Evolutionary conservation across 495 filamentous ascomycete species (phyloP).

Genomic region (Neurospora sp.): DNA sequence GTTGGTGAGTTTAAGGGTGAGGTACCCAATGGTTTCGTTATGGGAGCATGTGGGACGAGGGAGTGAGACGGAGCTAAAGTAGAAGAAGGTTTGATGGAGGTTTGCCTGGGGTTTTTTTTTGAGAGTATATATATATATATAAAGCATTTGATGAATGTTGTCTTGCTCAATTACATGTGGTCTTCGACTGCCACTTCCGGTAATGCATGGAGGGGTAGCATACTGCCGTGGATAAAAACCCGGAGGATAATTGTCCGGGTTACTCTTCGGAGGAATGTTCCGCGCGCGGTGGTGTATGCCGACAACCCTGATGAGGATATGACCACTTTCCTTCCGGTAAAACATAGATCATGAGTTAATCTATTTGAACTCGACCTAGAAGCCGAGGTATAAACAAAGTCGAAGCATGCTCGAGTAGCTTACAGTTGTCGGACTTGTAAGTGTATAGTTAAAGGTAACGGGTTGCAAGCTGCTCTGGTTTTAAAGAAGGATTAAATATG

Average conservation of each 20-base stretch:
- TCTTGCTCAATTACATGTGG: background rate
- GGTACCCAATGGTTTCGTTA: background rate
- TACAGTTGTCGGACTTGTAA: background rate
- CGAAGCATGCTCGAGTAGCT: background rate
- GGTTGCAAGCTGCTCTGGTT: background rate
- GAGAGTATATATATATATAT: background rate
- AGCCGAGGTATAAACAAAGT: background rate
- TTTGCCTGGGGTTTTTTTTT: background rate
- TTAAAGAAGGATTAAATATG: background rate
- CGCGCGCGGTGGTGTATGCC: background rate
- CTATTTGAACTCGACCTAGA: fast-evolving
- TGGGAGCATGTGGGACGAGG: background rate
- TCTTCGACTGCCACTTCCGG: background rate
- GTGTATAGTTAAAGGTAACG: background rate
- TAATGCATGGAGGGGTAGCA: background rate
- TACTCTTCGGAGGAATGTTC: background rate
- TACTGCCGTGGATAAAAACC: background rate
- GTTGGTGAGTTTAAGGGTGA: background rate
- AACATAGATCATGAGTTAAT: background rate
- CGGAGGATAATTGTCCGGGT: background rate
- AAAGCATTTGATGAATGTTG: background rate
- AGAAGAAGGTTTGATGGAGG: background rate
- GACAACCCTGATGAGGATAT: background rate
- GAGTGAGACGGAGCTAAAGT: background rate
- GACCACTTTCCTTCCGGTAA: background rate